Conservation (phyloP, 2,329 filamentous ascomycete species). For the Cladorrhinum sp. region DNA sequence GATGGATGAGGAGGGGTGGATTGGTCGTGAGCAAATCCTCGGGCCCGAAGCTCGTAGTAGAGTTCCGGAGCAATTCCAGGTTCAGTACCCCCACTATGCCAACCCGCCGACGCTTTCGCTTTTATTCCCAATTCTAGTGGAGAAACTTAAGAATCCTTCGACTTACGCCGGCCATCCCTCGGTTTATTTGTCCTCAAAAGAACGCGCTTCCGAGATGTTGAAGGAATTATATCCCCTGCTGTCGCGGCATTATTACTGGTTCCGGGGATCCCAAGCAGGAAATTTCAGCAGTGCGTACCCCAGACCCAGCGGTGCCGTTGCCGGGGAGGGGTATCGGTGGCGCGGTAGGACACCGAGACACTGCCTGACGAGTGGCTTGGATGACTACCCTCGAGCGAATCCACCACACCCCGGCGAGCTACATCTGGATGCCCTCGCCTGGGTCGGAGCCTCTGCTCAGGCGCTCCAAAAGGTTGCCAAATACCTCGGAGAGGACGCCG, state of each 20-base stretch:
- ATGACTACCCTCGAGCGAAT: conserved; percentile 92
- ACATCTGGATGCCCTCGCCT: conserved; percentile 89
- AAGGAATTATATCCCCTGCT: conserved; percentile 81
- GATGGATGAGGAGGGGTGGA: conserved; percentile 98
- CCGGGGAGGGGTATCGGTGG: conserved; percentile 94
- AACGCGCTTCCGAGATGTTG: conserved; percentile 68
- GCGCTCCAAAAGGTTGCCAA: conserved; percentile 78
- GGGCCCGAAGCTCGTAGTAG: conserved; percentile 90
- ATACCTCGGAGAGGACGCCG: conserved; percentile 71
- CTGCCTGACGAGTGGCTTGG: conserved; percentile 87
- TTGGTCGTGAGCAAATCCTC: conserved; percentile 91
- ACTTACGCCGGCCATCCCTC: conserved; percentile 43
- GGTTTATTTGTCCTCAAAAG: conserved; percentile 44
- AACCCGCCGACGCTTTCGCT: conserved; percentile 95
- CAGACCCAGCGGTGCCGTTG: conserved; percentile 88
- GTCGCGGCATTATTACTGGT: conserved; percentile 90
- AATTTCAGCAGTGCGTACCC: conserved; percentile 80
- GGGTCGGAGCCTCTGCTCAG: conserved; percentile 95
- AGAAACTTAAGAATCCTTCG: conserved; percentile 66
- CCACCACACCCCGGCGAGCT: conserved; percentile 94
- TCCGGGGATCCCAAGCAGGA: conserved; percentile 84
- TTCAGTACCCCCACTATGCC: conserved; percentile 95
- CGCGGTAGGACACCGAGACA: conserved; percentile 82
- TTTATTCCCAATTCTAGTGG: conserved; percentile 78
- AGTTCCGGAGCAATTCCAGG: conserved; percentile 86